phyloP scores from a whole-genome alignment of 495 filamentous ascomycete genomes.

The Trichocladium antarcticum region DNA sequence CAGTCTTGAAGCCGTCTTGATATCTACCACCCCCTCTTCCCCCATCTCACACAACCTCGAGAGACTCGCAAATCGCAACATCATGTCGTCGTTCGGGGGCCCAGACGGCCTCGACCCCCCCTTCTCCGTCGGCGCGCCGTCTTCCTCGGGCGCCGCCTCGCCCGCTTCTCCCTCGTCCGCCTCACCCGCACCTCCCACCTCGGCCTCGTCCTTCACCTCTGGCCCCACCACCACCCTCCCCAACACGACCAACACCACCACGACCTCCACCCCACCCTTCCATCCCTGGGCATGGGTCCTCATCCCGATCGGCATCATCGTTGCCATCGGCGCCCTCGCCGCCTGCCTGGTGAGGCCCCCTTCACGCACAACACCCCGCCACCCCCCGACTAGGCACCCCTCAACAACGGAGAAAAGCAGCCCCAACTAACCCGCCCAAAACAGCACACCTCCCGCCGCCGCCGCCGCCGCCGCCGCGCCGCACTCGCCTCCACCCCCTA shows the following conservation, averaged over 20 bases:
- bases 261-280: not conserved
- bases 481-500: no score
- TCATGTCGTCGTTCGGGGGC: not conserved
- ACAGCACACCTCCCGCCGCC: no score
- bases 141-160: not conserved
- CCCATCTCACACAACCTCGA: no score
- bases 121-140: not conserved
- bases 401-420: no score
- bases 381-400: no score
- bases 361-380: no score
- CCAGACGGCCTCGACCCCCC: not conserved
- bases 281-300: slow-evolving; percentile 16
- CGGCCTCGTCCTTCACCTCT: not conserved
- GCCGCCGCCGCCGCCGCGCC: no score
- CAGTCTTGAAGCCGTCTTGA: no score
- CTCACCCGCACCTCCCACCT: not conserved
- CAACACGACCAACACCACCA: no score
- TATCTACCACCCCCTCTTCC: not conserved
- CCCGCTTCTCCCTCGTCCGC: not conserved
- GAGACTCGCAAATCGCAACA: not conserved
- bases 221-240: not conserved
- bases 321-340: slow-evolving; percentile 10
- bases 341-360: slow-evolving; percentile 2
- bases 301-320: slow-evolving; percentile 17
- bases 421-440: no score